phyloP scores from a whole-genome alignment of 2,329 filamentous ascomycete genomes.

The Sporothrix phasma region DNA sequence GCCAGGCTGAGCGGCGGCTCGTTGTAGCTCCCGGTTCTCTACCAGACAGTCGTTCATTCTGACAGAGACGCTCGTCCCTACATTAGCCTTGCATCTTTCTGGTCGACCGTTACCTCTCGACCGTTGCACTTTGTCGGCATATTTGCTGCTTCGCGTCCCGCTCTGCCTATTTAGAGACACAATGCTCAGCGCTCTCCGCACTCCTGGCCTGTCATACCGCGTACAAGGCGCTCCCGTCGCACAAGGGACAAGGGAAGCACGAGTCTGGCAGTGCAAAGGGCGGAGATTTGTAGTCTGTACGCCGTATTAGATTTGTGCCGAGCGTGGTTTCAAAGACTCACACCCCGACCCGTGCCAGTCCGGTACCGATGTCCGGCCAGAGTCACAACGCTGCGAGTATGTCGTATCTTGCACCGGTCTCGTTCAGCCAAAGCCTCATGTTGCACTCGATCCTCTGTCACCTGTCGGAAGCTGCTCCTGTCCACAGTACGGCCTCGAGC shows the following conservation, averaged over 20 bases:
- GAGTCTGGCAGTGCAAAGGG: background rate
- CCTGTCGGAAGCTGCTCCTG: too few species aligned
- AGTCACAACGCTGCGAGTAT: background rate
- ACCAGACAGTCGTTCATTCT: background rate
- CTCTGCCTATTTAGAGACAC: slow-evolving; percentile 2
- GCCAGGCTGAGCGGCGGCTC: slow-evolving; percentile 4
- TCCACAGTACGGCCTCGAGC: too few species aligned
- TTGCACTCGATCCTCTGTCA: background rate
- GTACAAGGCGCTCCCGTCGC: background rate
- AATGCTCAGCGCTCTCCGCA: too few species aligned
- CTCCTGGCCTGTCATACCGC: background rate
- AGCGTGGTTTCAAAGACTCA: background rate
- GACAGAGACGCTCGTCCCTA: slow-evolving; percentile 4
- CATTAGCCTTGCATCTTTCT: slow-evolving; percentile 3
- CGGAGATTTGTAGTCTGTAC: background rate
- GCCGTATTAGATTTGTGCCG: too few species aligned
- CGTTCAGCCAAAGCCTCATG: background rate
- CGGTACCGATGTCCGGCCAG: too few species aligned
- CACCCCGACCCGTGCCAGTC: background rate
- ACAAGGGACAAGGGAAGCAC: background rate
- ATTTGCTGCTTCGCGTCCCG: background rate
- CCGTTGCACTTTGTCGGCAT: background rate
- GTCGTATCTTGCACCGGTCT: too few species aligned
- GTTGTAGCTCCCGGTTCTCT: background rate
- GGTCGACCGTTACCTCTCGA: background rate